These are phyloP conservation scores for Tuber microsphaerosporum DNA, from an alignment of 495 filamentous ascomycete species.

Conservation along the genomic window DNA sequence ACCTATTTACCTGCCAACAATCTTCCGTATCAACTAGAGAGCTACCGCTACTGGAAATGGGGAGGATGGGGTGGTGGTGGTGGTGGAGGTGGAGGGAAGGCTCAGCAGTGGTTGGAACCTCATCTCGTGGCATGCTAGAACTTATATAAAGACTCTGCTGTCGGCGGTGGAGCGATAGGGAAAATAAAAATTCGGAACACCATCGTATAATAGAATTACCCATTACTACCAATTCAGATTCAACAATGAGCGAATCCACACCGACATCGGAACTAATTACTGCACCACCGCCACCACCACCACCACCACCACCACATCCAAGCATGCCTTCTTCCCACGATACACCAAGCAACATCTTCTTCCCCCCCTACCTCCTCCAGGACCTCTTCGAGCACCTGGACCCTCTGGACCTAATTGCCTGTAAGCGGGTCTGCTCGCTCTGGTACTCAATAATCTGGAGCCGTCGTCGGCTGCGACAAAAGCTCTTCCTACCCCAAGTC, in stretches of 20 bases:
- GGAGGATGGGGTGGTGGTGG: neutral
- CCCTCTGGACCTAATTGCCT: constrained; percentile 13
- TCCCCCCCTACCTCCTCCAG: constrained; percentile 28
- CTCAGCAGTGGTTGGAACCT: neutral
- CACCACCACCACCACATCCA: neutral
- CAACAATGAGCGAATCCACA: neutral
- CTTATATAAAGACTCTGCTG: neutral
- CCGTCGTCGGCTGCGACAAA: constrained; percentile 21
- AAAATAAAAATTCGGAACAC: neutral
- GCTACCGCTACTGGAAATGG: neutral
- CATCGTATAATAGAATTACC: neutral
- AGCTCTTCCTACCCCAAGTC: constrained; percentile 12
- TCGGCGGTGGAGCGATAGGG: neutral
- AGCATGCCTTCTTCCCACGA: neutral
- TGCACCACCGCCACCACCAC: neutral
- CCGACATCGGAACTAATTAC: neutral
- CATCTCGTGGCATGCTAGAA: neutral
- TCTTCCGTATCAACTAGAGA: neutral
- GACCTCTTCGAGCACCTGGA: constrained; percentile 23
- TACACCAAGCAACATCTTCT: neutral
- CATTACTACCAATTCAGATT: neutral
- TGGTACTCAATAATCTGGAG: constrained; percentile 25
- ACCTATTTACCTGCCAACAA: neutral
- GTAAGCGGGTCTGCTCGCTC: constrained; percentile 19
- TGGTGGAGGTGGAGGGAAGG: neutral